Base-by-base conservation (phyloP, 139 green algal genomes). In the Chlamydomonas sphaeroides region DNA sequence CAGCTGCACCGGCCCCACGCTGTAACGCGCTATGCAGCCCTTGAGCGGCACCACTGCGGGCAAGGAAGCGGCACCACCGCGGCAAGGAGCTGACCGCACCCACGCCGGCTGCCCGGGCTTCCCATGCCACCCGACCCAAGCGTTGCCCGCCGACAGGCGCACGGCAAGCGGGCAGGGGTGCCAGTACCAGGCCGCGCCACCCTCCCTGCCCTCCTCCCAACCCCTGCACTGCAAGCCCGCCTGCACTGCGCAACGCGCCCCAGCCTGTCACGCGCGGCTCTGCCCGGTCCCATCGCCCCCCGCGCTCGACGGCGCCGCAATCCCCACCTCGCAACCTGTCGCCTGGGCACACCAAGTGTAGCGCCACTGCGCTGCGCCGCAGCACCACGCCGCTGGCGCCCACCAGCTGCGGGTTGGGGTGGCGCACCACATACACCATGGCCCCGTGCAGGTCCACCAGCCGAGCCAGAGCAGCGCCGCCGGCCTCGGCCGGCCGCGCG, bases 11-110 rank as follows among this genome's bases (percentile, higher is more conserved):
- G 62, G 62, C 23, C 65, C 51, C 8, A 82, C 41, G 1, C 20
- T 30, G 32, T 82, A 82, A 1, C 65, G 42, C 4, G 33, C 62
- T 17, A 30, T 30, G 42, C 62, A 63, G 33, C 75, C 75, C 32
- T 65, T 72, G 1, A 82, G 32, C 2, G 75, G 61, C 0, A 82
- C 42, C 42, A 82, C 75, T 82, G 75, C 75, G 59, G 5, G 69
- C 15, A 63, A 1, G 7, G 45, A 6, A 77, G 45, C 6, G n/a
- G 5, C 23, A 42, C 45, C 6, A 53, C 45, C 45, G 14, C 45
- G 14, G 45, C 45, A 14, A 53, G 14, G 45, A 53, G 45, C 45
- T 53, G 45, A 14, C 45, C 14, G 14, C 11, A 14, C 45, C 10
- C 53, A 14, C 17, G 10, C 15, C 20, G 20, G 53, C 53, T 62